Conservation (phyloP, 371 early-diverging fungal species). For the Phascolomyces articulosus region DNA sequence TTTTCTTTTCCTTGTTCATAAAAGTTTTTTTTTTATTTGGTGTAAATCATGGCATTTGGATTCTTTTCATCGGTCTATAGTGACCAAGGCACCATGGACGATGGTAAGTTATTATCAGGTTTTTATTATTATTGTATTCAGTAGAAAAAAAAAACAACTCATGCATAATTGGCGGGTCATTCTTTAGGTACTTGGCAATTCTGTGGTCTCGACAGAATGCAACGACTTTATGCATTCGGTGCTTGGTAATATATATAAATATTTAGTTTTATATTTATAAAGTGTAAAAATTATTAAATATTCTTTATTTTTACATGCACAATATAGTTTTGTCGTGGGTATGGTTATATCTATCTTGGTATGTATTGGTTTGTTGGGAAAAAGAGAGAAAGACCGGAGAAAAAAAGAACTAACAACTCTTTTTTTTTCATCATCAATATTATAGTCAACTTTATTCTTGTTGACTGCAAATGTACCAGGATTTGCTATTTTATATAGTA, state of each 20-base stretch:
- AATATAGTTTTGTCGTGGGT: conserved; percentile 69
- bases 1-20: too few species aligned
- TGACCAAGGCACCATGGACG: conserved; percentile 54
- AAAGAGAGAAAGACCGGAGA: not conserved
- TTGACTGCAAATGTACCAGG: conserved; percentile 58
- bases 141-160: not conserved
- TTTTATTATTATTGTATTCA: not conserved
- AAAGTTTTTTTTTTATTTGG: too few species aligned
- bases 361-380: conserved; percentile 15
- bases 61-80: conserved; percentile 45
- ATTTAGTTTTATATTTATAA: too few species aligned
- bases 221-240: conserved; percentile 91
- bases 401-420: conserved; percentile 3
- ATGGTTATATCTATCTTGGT: conserved; percentile 78
- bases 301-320: too few species aligned
- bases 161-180: not conserved
- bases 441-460: conserved; percentile 69
- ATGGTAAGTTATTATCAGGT: conserved; percentile 30
- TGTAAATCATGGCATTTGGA: conserved; percentile 43
- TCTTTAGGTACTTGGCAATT: conserved; percentile 47
- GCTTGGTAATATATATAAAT: too few species aligned
- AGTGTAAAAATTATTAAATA: too few species aligned
- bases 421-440: not conserved
- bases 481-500: conserved; percentile 89
- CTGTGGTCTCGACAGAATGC: conserved; percentile 72